Base-by-base conservation (phyloP, 768 basidiomycete species). In the Boletus subcaerulescens region DNA sequence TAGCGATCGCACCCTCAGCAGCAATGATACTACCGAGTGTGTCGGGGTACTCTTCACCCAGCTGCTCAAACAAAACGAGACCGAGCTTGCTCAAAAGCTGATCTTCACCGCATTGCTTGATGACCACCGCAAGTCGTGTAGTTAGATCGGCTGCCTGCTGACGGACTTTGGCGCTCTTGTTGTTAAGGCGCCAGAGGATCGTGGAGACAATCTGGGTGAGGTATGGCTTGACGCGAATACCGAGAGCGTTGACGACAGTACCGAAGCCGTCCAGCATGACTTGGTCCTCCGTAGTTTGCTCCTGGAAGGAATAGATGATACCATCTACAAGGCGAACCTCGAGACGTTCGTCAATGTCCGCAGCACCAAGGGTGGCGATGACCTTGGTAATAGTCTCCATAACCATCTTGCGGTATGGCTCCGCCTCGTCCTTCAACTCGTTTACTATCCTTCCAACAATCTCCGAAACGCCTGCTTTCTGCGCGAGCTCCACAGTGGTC, bases 351-450 rank as follows among this genome's bases (percentile, higher is more conserved):
- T 98, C 97, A 47, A 98, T 90, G 66, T 98, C 96, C 0, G 96
- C 91, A n/a, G 96, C 95, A 48, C 97, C 95, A 2, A 96, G 83
- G 7, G 87, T 90, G 15, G 88, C 86, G 47, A 99, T 80, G 45
- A 99, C 97, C 71, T 97, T 96, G 20, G 93, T 98, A 62, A 98
- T 97, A 0, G 97, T 98, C 76, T 99, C 97, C 97, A 99, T 99
- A 13, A 97, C 94, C 97, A 99, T 99, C 81, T 98, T 98, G 60
- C 94, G 78, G 74, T 92, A 93, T 5, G 91, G 91, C 72, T 93
- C 91, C 0, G 71, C 69, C 35, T 76, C 75, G 47, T 76, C 76
- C 70, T 85, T 85, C 55, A 85, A 64, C 57, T 82, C 83, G 53
- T 82, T 82, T 43, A 87, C 86, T 59, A 89, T 80, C 53, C 86